Conservation (phyloP, 2,329 filamentous ascomycete genomes). For the Ophiosphaerella narmari region DNA sequence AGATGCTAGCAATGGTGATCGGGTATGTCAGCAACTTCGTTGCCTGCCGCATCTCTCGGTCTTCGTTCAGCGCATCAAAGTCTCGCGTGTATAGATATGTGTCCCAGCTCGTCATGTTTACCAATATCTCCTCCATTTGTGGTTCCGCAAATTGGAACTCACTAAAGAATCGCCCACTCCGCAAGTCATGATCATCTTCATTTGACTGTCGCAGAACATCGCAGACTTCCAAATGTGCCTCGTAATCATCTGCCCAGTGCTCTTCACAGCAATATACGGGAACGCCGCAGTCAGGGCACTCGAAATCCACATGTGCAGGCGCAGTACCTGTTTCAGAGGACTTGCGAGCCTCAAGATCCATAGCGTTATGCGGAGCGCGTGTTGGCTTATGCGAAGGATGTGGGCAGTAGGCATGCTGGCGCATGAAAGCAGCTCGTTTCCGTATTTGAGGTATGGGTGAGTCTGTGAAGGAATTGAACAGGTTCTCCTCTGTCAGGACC, state of each 20-base stretch:
- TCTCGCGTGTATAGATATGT: conserved; percentile 92
- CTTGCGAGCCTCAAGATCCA: conserved; percentile 67
- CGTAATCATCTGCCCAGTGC: conserved; percentile 96
- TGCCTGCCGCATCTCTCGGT: conserved; percentile 88
- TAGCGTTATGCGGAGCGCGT: conserved; percentile 66
- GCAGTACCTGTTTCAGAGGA: conserved; percentile 60
- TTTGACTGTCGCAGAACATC: conserved; percentile 92
- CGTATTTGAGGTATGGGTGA: conserved; percentile 90
- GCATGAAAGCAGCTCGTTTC: conserved; percentile 85
- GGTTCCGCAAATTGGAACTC: conserved; percentile 90
- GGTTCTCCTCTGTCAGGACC: conserved; percentile 72
- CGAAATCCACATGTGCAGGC: conserved; percentile 84
- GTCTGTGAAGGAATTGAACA: conserved; percentile 89
- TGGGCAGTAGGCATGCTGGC: conserved; percentile 89
- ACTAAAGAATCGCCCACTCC: conserved; percentile 86
- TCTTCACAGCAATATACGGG: conserved; percentile 92
- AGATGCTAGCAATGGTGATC: conserved; percentile 83
- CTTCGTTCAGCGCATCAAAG: conserved; percentile 88
- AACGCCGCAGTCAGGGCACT: conserved; percentile 94
- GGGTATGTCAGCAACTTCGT: conserved; percentile 94
- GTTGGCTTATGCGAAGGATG: conserved; percentile 85
- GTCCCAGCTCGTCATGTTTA: conserved; percentile 99
- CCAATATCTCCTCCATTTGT: conserved; percentile 87
- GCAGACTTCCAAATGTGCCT: conserved; percentile 88
- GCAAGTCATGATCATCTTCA: conserved; percentile 94